These are phyloP conservation scores for Pythium sukuiense DNA, from an alignment of 352 stramenopile genomes.

Conservation along the genomic window DNA sequence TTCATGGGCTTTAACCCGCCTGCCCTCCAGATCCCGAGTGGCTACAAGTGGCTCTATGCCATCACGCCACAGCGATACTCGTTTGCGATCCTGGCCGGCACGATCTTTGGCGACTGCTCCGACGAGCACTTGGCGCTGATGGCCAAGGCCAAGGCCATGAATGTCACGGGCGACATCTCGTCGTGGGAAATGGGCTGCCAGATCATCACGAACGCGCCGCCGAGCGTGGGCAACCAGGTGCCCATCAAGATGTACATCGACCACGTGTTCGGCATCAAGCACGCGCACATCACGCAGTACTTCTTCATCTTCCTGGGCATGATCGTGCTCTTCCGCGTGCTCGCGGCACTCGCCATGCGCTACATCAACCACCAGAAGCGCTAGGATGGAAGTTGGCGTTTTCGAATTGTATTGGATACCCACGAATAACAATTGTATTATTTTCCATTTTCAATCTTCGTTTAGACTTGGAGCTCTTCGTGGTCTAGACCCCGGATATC, in stretches of 20 bases:
- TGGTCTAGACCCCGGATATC: no score
- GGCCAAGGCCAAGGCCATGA: conserved; percentile 13
- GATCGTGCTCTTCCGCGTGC: conserved; percentile 51
- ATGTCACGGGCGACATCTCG: conserved; percentile 34
- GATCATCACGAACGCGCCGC: conserved; percentile 46
- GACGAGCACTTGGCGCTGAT: conserved; percentile 22
- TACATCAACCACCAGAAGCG: conserved; percentile 65
- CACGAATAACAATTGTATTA: no score
- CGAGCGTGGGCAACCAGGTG: conserved; percentile 33
- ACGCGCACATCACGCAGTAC: conserved; percentile 46
- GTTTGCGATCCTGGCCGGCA: conserved; percentile 30
- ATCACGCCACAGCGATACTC: conserved; percentile 38
- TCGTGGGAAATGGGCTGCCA: conserved; percentile 60
- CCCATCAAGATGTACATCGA: conserved; percentile 60
- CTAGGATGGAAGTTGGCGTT: conserved; percentile 16
- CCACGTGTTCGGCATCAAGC: conserved; percentile 51
- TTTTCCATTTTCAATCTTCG: no score
- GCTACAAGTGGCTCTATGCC: conserved; percentile 42
- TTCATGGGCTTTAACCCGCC: conserved; percentile 32
- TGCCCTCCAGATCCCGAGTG: conserved; percentile 30
- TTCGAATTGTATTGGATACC: no score
- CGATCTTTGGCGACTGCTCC: conserved; percentile 34
- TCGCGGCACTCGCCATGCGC: conserved; percentile 51
- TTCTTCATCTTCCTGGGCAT: conserved; percentile 48
- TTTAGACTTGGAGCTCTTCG: no score